A percentile compares a stretch with the other conserved stretches of the same genome.
Conservation (phyloP, 352 stramenopile genomes). For the Plasmopara viticola region DNA sequence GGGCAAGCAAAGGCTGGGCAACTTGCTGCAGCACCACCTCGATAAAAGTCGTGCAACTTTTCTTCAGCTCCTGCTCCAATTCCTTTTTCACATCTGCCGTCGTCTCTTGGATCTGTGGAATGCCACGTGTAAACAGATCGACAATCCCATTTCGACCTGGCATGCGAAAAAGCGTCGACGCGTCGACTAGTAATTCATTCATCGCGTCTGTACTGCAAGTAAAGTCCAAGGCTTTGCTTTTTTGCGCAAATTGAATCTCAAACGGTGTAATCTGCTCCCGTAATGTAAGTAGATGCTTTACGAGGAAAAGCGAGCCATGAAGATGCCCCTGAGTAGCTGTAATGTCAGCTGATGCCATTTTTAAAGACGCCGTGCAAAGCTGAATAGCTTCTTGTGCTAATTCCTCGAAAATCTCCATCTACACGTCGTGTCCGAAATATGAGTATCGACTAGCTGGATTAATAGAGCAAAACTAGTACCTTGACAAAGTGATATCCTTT, state of each 20-base stretch:
- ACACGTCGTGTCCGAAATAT: neutral
- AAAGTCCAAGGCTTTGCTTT: conserved; percentile 69
- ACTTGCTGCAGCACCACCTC: conserved; percentile 62
- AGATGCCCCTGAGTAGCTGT: conserved; percentile 39
- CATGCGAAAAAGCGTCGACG: conserved; percentile 57
- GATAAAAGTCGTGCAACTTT: conserved; percentile 75
- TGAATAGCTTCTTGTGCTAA: conserved; percentile 79
- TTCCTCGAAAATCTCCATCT: conserved; percentile 84
- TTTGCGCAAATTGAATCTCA: conserved; percentile 73
- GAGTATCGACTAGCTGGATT: neutral
- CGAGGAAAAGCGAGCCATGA: conserved; percentile 68
- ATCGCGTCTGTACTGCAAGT: conserved; percentile 69
- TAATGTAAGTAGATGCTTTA: conserved; percentile 79
- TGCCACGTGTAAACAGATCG: conserved; percentile 55
- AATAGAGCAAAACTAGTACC: conserved; percentile 19
- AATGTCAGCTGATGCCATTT: conserved; percentile 68
- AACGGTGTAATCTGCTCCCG: conserved; percentile 83
- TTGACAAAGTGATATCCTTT: conserved; percentile 84
- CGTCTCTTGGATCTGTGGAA: conserved; percentile 73
- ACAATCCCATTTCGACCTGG: conserved; percentile 54
- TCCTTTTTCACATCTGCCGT: conserved; percentile 78
- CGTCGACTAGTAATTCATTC: conserved; percentile 59
- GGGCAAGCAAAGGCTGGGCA: conserved; percentile 40
- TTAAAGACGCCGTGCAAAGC: conserved; percentile 69
- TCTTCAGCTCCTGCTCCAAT: conserved; percentile 71